These are phyloP conservation scores for Plasmodium relictum DNA, from an alignment of 169 alveolate genomes.

Conservation along the genomic window DNA sequence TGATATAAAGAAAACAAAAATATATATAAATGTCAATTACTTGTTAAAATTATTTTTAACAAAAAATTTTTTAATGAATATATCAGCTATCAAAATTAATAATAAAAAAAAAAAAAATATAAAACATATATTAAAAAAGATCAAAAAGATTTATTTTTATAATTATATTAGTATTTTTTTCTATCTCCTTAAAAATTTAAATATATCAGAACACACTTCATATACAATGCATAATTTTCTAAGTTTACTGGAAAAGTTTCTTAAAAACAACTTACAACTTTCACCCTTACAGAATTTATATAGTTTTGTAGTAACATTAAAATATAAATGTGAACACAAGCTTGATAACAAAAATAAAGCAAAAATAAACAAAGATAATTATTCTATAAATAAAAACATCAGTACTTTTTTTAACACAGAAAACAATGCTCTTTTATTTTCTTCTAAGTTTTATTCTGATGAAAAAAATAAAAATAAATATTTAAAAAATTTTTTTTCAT, in stretches of 20 bases:
- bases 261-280: slow-evolving; percentile 36
- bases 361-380: slow-evolving; percentile 27
- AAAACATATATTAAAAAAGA: slow-evolving; percentile 48
- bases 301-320: slow-evolving; percentile 53
- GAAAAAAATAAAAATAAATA: slow-evolving; percentile 12
- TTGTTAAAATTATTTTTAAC: slow-evolving; percentile 44
- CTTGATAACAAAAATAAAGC: slow-evolving; percentile 23
- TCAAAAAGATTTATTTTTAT: slow-evolving; percentile 63
- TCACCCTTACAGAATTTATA: slow-evolving; percentile 38
- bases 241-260: slow-evolving; percentile 12
- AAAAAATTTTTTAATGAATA: slow-evolving; percentile 52
- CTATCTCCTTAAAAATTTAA: slow-evolving; percentile 49
- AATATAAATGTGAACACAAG: slow-evolving; percentile 43
- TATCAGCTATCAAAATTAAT: slow-evolving; percentile 54
- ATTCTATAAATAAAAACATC: slow-evolving; percentile 30
- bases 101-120: slow-evolving; percentile 64
- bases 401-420: slow-evolving; percentile 15
- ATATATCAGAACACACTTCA: slow-evolving; percentile 61
- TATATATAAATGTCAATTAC: slow-evolving; percentile 67
- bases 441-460: slow-evolving; percentile 1
- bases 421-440: slow-evolving; percentile 8
- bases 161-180: slow-evolving; percentile 53
- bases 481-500: slow-evolving; percentile 36
- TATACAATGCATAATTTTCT: slow-evolving; percentile 28
- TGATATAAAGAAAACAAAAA: slow-evolving; percentile 57